A percentile compares a stretch with the other conserved stretches of the same genome.
Evolutionary conservation across 441 rosid species (phyloP).

Genomic region (Theobroma grandiflorum): DNA sequence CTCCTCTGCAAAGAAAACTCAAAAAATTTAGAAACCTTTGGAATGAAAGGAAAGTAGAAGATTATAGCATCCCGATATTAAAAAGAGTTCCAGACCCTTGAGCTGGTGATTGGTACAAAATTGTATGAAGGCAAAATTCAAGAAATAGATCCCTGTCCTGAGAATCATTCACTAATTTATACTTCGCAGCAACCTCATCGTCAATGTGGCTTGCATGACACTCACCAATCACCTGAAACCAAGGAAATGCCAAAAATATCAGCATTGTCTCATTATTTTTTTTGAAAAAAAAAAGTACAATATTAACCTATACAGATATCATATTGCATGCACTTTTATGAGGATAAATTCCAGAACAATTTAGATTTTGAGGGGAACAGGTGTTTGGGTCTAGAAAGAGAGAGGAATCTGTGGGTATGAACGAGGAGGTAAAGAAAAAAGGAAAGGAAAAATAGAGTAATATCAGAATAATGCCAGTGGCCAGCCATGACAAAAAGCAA

Average conservation of each 20-base stretch:
- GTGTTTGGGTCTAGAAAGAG: background rate
- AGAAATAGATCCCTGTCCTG: slow-evolving; percentile 73
- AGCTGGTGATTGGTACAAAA: slow-evolving; percentile 75
- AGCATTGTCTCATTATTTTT: background rate
- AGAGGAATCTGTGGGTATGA: background rate
- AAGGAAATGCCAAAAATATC: slow-evolving; percentile 28
- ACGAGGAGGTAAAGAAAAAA: background rate
- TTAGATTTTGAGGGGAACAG: background rate
- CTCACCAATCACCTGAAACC: slow-evolving; percentile 85
- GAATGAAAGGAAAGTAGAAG: slow-evolving; percentile 22
- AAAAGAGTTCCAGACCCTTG: slow-evolving; percentile 65
- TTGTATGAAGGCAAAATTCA: slow-evolving; percentile 82
- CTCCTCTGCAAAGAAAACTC: slow-evolving; percentile 66
- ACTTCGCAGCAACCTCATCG: slow-evolving; percentile 73
- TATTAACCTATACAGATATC: background rate
- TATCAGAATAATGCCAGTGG: too few species aligned
- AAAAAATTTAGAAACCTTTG: slow-evolving; percentile 29
- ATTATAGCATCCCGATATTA: slow-evolving; percentile 10
- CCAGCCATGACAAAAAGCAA: too few species aligned
- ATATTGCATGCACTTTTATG: background rate
- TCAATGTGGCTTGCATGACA: slow-evolving; percentile 74
- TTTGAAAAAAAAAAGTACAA: background rate
- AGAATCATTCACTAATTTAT: slow-evolving; percentile 55
- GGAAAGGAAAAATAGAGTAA: too few species aligned
- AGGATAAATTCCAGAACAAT: slow-evolving; percentile 2